These are phyloP conservation scores for Botrytis elliptica DNA, from an alignment of 2,329 filamentous ascomycete species.

Conservation along the genomic window DNA sequence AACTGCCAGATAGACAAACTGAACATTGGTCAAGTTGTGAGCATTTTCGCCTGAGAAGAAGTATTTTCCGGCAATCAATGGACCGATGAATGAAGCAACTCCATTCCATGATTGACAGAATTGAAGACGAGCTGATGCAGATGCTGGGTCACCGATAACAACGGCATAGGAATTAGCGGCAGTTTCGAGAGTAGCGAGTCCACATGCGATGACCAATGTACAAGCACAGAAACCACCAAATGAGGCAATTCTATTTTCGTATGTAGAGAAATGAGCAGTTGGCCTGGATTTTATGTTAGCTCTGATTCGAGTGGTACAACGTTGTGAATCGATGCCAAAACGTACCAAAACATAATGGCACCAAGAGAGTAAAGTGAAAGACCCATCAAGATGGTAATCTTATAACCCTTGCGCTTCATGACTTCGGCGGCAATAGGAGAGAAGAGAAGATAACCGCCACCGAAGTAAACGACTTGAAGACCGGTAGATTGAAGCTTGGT, in stretches of 20 bases:
- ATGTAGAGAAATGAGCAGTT: conserved; percentile 64
- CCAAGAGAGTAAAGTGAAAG: conserved; percentile 71
- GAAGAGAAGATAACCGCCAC: conserved; percentile 65
- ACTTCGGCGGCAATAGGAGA: conserved; percentile 69
- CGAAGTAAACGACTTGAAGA: conserved; percentile 70
- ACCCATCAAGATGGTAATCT: conserved; percentile 74
- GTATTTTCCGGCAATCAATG: conserved; percentile 69
- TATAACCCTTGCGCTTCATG: conserved; percentile 72
- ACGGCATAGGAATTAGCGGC: conserved; percentile 71
- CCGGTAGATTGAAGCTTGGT: conserved; percentile 62
- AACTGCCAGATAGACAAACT: conserved; percentile 83
- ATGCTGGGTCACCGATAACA: conserved; percentile 70
- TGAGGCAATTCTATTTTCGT: conserved; percentile 54
- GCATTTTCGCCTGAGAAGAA: conserved; percentile 61
- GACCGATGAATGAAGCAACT: conserved; percentile 70
- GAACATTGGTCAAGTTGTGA: conserved; percentile 72
- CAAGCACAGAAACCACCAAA: conserved; percentile 77
- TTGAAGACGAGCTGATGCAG: conserved; percentile 71
- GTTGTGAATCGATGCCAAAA: background rate
- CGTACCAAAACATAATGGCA: conserved; percentile 45
- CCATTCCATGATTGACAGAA: conserved; percentile 74
- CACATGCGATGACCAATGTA: conserved; percentile 72
- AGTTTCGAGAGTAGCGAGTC: conserved; percentile 73
- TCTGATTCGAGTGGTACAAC: background rate
- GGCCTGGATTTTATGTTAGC: conserved; percentile 68